These are phyloP conservation scores for Clarireedia paspali DNA, from an alignment of 2,329 filamentous ascomycete species.

Conservation along the genomic window DNA sequence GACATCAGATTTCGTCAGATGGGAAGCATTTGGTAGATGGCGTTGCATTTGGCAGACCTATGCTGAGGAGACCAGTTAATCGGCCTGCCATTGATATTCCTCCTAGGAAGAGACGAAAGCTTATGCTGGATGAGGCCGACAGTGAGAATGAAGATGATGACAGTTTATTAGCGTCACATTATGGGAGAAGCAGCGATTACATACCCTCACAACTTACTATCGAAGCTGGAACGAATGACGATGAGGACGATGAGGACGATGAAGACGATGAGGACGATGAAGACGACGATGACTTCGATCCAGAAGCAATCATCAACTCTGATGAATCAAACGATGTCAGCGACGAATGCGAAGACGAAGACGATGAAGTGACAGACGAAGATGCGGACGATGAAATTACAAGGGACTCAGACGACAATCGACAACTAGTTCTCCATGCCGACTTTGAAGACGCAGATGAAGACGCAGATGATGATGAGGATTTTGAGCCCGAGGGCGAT, in stretches of 20 bases:
- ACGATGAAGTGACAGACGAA: conserved; percentile 25
- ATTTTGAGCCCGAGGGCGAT: conserved; percentile 23
- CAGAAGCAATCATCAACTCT: conserved; percentile 10
- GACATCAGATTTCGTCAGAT: conserved; percentile 71
- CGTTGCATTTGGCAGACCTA: conserved; percentile 71
- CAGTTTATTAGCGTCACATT: conserved; percentile 19
- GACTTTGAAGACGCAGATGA: conserved; percentile 30
- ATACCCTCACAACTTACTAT: conserved; percentile 22
- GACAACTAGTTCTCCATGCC: conserved; percentile 23
- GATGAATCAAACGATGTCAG: conserved; percentile 29
- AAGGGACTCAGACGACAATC: not conserved
- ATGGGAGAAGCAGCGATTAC: conserved; percentile 6
- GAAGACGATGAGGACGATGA: conserved; percentile 13
- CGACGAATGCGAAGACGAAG: conserved; percentile 17
- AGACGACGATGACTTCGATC: conserved; percentile 24
- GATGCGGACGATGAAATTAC: too few species aligned
- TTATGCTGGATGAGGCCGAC: conserved; percentile 37
- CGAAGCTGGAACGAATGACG: conserved; percentile 15
- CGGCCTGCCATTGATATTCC: conserved; percentile 66
- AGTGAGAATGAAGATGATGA: conserved; percentile 33
- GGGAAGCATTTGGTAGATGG: conserved; percentile 81
- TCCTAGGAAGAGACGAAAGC: conserved; percentile 59
- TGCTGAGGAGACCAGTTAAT: conserved; percentile 48
- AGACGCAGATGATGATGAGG: conserved; percentile 12
- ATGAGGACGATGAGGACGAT: conserved; percentile 11